These are phyloP conservation scores for Arachnopeziza araneosa DNA, from an alignment of 2,329 filamentous ascomycete species.

Conservation along the genomic window DNA sequence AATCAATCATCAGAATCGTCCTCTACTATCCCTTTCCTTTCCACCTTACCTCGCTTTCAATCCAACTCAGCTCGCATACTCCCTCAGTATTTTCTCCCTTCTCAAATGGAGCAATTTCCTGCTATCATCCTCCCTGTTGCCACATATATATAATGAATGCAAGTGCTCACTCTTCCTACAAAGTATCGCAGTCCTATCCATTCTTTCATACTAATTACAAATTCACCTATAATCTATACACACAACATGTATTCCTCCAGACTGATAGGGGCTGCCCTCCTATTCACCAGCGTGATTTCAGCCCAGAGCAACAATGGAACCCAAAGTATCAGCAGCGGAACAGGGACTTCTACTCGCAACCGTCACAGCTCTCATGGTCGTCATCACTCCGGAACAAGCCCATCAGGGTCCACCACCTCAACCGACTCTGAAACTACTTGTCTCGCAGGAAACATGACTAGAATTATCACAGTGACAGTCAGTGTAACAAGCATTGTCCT, in stretches of 20 bases:
- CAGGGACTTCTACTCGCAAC: neutral
- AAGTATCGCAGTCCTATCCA: neutral
- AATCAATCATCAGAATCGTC: neutral
- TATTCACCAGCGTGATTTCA: neutral
- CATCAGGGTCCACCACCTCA: neutral
- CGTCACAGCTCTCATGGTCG: neutral
- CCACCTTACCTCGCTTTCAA: neutral
- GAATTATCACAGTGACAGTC: neutral
- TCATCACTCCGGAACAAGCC: neutral
- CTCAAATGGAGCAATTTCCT: neutral
- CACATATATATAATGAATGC: neutral
- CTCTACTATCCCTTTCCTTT: neutral
- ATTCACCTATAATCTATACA: neutral
- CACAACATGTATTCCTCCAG: neutral
- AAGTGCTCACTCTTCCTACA: neutral
- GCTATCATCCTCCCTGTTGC: neutral
- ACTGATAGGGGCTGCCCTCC: neutral
- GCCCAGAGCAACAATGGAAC: neutral
- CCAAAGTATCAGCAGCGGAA: neutral
- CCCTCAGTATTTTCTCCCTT: neutral
- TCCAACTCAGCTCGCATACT: neutral
- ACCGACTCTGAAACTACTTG: neutral
- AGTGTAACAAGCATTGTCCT: neutral
- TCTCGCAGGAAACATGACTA: neutral
- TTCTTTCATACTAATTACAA: neutral